Evolutionary conservation across 371 early-diverging fungal species (phyloP).

Genomic region (Mortierella sp.): DNA sequence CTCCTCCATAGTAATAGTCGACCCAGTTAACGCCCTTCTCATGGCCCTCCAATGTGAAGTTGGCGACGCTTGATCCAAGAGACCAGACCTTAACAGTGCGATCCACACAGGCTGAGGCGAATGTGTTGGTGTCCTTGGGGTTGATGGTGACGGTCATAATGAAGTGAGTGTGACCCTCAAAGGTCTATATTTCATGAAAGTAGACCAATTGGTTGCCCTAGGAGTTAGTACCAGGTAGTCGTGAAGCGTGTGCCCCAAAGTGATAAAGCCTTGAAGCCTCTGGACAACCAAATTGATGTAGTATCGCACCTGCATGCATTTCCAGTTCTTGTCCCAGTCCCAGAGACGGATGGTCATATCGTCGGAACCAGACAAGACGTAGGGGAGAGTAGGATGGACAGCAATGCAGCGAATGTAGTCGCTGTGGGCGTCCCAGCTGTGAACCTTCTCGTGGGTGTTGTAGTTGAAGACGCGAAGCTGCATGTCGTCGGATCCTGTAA

Average conservation of each 20-base stretch:
- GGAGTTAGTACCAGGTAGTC: background rate
- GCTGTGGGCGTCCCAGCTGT: constrained; percentile 97
- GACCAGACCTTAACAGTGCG: constrained; percentile 95
- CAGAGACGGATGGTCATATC: constrained; percentile 99
- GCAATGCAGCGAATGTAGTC: constrained; percentile 99
- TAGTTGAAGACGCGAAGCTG: constrained; percentile 99
- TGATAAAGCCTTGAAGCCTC: background rate
- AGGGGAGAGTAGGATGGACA: constrained; percentile 95
- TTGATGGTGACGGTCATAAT: constrained; percentile 98
- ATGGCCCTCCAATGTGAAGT: constrained; percentile 96
- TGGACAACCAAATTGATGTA: background rate
- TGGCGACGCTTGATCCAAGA: constrained; percentile 87
- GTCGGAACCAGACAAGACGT: constrained; percentile 96
- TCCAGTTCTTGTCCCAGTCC: constrained; percentile 99
- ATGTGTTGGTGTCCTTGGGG: constrained; percentile 97
- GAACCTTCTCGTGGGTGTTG: constrained; percentile 98
- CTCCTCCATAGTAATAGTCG: constrained; percentile 96
- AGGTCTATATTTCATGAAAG: constrained; percentile 65
- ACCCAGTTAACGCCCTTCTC: constrained; percentile 96
- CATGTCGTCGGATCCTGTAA: constrained; percentile 98
- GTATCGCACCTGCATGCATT: constrained; percentile 83
- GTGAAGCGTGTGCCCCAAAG: background rate
- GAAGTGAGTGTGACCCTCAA: constrained; percentile 99
- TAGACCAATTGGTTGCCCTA: background rate
- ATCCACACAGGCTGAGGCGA: constrained; percentile 96